These are phyloP conservation scores for Edaphochlamys debaryana DNA, from an alignment of 139 green algal species.

Conservation along the genomic window DNA sequence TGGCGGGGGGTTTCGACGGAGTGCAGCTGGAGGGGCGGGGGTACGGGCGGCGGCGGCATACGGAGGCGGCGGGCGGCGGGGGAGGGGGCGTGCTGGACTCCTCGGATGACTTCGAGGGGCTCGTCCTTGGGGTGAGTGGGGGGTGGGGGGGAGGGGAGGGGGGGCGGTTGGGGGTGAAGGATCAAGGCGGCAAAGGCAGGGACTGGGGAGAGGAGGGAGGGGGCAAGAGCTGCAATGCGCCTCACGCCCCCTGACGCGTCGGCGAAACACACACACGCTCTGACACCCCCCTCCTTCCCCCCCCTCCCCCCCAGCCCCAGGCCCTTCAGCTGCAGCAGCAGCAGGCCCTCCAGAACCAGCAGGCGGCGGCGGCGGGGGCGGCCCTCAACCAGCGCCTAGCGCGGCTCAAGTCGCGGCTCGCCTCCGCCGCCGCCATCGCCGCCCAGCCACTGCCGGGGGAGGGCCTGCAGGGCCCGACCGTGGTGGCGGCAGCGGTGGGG, in stretches of 20 bases:
- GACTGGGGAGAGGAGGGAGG: not conserved
- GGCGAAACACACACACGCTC: too few relatives aligned
- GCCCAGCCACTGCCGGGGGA: constrained; percentile 19
- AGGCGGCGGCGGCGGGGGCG: not conserved
- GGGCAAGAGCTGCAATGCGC: too few relatives aligned
- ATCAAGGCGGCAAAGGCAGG: not conserved
- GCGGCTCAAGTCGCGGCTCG: constrained; percentile 17
- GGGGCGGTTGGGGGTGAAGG: not conserved
- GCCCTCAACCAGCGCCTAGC: constrained; percentile 36
- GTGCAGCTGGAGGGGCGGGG: not conserved
- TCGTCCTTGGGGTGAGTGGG: not conserved
- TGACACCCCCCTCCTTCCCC: too few relatives aligned
- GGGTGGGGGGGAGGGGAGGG: too few relatives aligned
- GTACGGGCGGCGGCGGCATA: constrained; percentile 32
- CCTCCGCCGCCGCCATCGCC: not conserved
- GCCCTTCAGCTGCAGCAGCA: too few relatives aligned
- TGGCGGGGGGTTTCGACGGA: not conserved
- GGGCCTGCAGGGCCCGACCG: too few relatives aligned
- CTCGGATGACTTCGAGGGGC: not conserved
- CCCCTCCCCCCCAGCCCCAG: too few relatives aligned
- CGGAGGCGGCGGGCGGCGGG: constrained; percentile 7
- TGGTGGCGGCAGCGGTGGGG: too few relatives aligned
- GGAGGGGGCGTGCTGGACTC: not conserved
- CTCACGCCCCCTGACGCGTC: too few relatives aligned
- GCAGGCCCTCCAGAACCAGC: too few relatives aligned